phyloP scores from a whole-genome alignment of 148 eudicot species.

The Polygonum maritimum region DNA sequence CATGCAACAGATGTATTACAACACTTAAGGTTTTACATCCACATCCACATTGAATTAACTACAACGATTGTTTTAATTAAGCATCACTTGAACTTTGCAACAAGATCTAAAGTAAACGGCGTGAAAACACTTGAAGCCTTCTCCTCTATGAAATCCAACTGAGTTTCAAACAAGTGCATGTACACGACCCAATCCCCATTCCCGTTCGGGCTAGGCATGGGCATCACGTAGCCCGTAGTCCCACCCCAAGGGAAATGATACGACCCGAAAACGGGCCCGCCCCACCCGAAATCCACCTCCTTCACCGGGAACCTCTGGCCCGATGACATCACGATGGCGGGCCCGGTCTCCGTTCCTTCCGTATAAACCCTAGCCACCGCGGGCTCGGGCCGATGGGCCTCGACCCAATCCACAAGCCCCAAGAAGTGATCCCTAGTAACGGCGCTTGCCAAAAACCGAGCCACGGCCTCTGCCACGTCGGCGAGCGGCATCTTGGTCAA shows the following conservation, averaged over 20 bases:
- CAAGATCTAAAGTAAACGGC: constrained; percentile 4
- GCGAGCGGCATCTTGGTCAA: constrained; percentile 5
- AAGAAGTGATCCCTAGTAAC: constrained; percentile 12
- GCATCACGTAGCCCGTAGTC: constrained; percentile 16
- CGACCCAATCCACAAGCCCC: constrained; percentile 18
- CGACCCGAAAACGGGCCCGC: constrained; percentile 16
- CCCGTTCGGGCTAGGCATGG: constrained; percentile 6
- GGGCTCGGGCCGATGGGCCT: constrained; percentile 10
- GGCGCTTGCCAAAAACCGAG: neutral
- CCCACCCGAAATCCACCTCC: constrained; percentile 19
- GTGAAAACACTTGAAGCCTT: constrained; percentile 9
- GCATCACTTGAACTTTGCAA: neutral
- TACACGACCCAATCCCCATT: constrained; percentile 18
- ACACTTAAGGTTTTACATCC: too few relatives aligned
- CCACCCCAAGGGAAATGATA: constrained; percentile 16
- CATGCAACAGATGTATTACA: too few relatives aligned
- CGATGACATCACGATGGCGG: constrained; percentile 16
- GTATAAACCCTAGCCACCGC: neutral
- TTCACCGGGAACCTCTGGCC: constrained; percentile 12
- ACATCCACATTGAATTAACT: neutral
- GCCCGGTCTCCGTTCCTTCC: constrained; percentile 5
- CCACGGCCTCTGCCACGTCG: constrained; percentile 3
- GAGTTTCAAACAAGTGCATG: constrained; percentile 9
- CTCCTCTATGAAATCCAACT: constrained; percentile 11
- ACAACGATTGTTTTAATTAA: neutral